Evolutionary conservation across 176 grass and related monocot genomes (phyloP), one percentile per base, ranked within the genome.

Genomic region (Pharus latifolius): DNA sequence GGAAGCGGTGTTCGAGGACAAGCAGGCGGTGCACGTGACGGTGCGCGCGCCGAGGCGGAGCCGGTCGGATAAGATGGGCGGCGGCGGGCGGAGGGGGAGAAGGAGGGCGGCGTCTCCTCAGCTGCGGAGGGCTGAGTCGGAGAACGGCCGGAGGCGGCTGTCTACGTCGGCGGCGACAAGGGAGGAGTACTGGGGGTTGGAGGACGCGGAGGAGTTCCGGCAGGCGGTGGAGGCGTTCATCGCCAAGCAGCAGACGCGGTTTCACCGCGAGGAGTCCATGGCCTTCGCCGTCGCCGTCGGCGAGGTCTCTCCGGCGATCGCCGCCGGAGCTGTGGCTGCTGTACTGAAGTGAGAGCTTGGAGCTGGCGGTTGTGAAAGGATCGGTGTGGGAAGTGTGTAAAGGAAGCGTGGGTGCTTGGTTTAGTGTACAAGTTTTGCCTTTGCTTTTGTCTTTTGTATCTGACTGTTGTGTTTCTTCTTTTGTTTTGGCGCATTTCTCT

Each of bases 251-350:
- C 83, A 92, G 73, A 79, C 74, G 29, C 78, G 38, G 74, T 92
- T 97, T 73, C 89, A 84, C 53, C 77, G 74, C 11, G 83, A 97
- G 79, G 89, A 97, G 54, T 85, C 80, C 6, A 59, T 88, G 38
- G 57, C 80, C 51, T 31, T 65, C 25, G 80, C 69, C 78, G 68
- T 23, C 44, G 59, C 49, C 22, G 17, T 8, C n/a, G 41, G 41
- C 29, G 67, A 65, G 16, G 49, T 44, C 15, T 41, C 18, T 1
- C 14, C n/a, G 24, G 40, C 28, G 30, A 17, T 24, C 29, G 32
- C 73, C 29, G 32, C 73, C 11, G 66, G 43, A 25, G 59, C 51
- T 7, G 47, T 42, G 45, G 49, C 53, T 18, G 57, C 42, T 23
- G 82, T n/a, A n/a, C n/a, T 45, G 68, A 79, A 60, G 75, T 56